A percentile compares a stretch with the other conserved stretches of the same genome.
Conservation (phyloP, 129 eudicot species). For the Pulicaria dysenterica region DNA sequence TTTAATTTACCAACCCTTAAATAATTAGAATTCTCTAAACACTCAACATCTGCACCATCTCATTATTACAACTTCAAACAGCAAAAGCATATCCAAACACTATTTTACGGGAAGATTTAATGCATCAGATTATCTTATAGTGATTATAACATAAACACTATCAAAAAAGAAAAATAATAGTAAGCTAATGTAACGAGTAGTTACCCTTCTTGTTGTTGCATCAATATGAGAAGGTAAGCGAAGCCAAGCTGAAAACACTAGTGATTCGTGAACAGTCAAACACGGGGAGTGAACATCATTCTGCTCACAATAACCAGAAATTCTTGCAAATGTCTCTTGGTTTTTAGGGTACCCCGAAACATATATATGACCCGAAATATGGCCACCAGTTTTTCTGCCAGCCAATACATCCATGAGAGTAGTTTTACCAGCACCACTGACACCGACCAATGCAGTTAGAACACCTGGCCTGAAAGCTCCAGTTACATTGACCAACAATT, state of each 20-base stretch:
- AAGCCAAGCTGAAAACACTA: slow-evolving; percentile 87
- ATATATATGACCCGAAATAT: slow-evolving; percentile 65
- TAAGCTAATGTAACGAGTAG: background rate
- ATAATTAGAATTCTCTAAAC: too few relatives aligned
- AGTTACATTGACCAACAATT: slow-evolving; percentile 66
- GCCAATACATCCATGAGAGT: slow-evolving; percentile 98
- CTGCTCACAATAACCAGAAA: slow-evolving; percentile 96
- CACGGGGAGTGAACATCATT: slow-evolving; percentile 92
- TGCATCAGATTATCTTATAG: background rate
- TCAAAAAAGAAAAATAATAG: background rate
- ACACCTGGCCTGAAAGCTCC: slow-evolving; percentile 94
- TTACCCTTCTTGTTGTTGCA: slow-evolving; percentile 58
- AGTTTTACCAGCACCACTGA: slow-evolving; percentile 98
- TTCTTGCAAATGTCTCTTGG: slow-evolving; percentile 90
- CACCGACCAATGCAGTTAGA: slow-evolving; percentile 97
- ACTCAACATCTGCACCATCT: too few relatives aligned
- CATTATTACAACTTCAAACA: too few relatives aligned
- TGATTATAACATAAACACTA: background rate
- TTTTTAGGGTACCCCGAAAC: slow-evolving; percentile 85
- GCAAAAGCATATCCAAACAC: too few relatives aligned
- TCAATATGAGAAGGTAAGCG: slow-evolving; percentile 77
- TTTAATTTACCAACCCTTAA: too few relatives aligned
- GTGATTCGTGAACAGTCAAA: slow-evolving; percentile 76
- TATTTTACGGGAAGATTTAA: too few relatives aligned
- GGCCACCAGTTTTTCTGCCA: slow-evolving; percentile 96